Evolutionary conservation across 371 early-diverging fungal genomes (phyloP), one percentile per base, ranked within the genome.

Genomic region (Catenaria anguillulae): DNA sequence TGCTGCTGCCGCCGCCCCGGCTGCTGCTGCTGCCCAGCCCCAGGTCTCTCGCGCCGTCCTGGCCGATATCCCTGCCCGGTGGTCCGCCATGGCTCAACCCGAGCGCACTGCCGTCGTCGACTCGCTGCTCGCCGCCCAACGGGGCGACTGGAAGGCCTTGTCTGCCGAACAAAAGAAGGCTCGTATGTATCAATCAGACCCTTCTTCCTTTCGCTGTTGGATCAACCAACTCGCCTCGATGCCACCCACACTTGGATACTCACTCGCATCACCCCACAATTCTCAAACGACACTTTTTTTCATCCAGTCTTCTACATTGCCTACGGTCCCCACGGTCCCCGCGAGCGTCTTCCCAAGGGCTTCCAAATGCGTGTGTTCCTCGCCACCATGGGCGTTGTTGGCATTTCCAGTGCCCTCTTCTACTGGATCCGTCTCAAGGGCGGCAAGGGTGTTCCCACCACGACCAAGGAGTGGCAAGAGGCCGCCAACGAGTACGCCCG

Each of bases 91-190:
- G 62, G 84, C 93, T 43, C 78, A 83, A 63, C 77, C 79, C 64
- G 92, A 93, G 73, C 90, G 89, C 78, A 79, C 79, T 65, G 84
- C 85, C 61, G 81, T 93, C 64, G 77, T 87, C 63, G 88, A 85
- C 71, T 75, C 80, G 64, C 81, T 96, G 52, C 80, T 80, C 66
- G 88, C 85, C 71, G 76, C 76, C 65, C 90, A 93, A 79, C 89
- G 89, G 80, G 89, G 81, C 58, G 94, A 96, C 77, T 96, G 97
- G 97, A 88, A 86, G 77, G 74, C 79, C 64, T 75, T 96, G 67
- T 77, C 93, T 56, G 65, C 84, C 63, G 93, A 93, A 55, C 86
- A 96, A 74, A 96, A 96, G 88, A 84, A 88, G 73, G 91, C 97
- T 69, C 84, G 95, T 93, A 81, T 72, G 85, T 77, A 35, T 61